Base-by-base conservation (phyloP, 1,284 basidiomycete genomes). In the Wallemia hederae region DNA sequence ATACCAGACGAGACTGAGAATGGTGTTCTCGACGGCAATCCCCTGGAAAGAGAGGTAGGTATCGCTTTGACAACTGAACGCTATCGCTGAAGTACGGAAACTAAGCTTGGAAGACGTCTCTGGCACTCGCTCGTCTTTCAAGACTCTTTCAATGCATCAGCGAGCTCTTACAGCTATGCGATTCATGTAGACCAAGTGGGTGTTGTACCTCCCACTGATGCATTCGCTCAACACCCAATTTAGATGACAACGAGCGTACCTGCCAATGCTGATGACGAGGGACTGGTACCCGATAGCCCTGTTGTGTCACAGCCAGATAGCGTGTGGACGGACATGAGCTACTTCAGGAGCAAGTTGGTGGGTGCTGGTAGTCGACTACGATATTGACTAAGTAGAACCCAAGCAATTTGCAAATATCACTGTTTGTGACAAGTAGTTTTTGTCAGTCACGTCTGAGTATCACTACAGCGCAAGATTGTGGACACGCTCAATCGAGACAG, bases 311-410 rank as follows among this genome's bases (percentile, higher is more conserved):
- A 26, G 9, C 56, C 56, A 28, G 25, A 28, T n/a, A 28, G 27
- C 17, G 56, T 58, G 14, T 58, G 56, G 56, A 58, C 56, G 17
- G 56, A 58, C 25, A 58, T 58, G 56, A 58, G 56, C 25, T 58
- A 58, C 56, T 58, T 58, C 56, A 58, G 24, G 14, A 28, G 25
- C 56, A 58, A 58, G 25, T 28, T 58, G 25, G 55, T 56, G 25
- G 19, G 55, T 56, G 22, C 11, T 9, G n/a, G 5, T 5, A 56
- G 55, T 15, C 5, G 5, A 22, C 9, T 9, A 22, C 55, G 55
- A 56, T 22, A 22, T 15, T 9, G n/a, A 15, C 55, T 56, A 7
- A 56, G 24, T 24, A 14, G 24, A 22, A 24, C 24, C 25, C n/a
- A 7, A 56, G 56, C 56, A 28, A 9, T 58, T 58, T n/a, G 56